phyloP scores from a whole-genome alignment of 2,329 filamentous ascomycete genomes.

The Penicillium sp. region DNA sequence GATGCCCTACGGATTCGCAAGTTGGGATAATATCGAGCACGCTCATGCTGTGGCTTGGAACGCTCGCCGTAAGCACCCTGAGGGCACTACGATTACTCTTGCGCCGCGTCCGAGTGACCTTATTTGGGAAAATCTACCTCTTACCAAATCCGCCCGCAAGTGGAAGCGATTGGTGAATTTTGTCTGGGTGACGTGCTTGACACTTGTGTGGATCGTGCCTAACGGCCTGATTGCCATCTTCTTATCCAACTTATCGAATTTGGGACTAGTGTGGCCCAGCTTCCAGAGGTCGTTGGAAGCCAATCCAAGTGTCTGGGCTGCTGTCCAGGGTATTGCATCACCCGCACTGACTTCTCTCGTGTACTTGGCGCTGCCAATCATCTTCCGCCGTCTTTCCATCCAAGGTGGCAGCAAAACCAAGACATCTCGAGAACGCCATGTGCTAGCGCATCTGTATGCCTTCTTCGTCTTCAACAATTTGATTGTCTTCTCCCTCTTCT shows the following conservation, averaged over 20 bases:
- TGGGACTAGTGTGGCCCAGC: conserved; percentile 72
- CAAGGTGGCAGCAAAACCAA: conserved; percentile 86
- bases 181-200: conserved; percentile 77
- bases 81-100: conserved; percentile 70
- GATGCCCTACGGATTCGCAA: conserved; percentile 90
- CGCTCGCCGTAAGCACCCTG: conserved; percentile 73
- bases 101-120: conserved; percentile 86
- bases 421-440: conserved; percentile 85
- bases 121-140: conserved; percentile 89
- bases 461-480: conserved; percentile 99
- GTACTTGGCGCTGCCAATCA: conserved; percentile 81
- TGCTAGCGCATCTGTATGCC: conserved; percentile 81
- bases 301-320: conserved; percentile 69
- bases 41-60: conserved; percentile 84
- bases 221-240: conserved; percentile 96
- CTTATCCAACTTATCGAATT: conserved; percentile 75
- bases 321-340: conserved; percentile 87
- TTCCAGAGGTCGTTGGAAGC: conserved; percentile 64
- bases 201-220: conserved; percentile 80
- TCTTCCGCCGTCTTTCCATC: conserved; percentile 83
- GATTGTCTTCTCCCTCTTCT: conserved; percentile 89
- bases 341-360: conserved; percentile 83
- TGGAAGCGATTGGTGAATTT: conserved; percentile 75
- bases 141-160: conserved; percentile 64
- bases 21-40: conserved; percentile 81